Evolutionary conservation across 305 asterid species (phyloP).

Genomic region (Andrographis paniculata): DNA sequence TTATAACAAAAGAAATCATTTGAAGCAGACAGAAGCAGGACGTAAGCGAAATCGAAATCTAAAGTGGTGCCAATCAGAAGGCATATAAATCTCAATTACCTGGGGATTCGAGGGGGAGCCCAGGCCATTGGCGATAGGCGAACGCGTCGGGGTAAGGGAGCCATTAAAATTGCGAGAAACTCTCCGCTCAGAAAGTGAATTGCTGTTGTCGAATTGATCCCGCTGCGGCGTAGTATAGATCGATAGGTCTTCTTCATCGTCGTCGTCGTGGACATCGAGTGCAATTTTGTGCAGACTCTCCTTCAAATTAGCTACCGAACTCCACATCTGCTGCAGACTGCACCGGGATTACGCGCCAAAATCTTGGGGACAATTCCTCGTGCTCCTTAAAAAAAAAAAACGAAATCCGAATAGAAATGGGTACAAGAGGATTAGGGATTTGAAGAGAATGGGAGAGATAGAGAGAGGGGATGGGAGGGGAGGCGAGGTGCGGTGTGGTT

Average conservation of each 20-base stretch:
- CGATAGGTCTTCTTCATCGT: slow-evolving; percentile 57
- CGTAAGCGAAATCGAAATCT: no score
- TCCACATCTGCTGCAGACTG: slow-evolving; percentile 61
- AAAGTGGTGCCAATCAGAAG: not conserved
- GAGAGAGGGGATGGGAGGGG: no score
- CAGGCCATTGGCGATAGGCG: slow-evolving; percentile 63
- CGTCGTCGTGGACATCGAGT: slow-evolving; percentile 73
- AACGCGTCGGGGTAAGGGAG: slow-evolving; percentile 44
- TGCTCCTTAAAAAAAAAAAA: no score
- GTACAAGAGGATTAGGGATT: no score
- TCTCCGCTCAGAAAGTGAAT: slow-evolving; percentile 49
- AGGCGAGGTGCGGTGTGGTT: no score
- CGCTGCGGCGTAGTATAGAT: slow-evolving; percentile 41
- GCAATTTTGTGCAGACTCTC: slow-evolving; percentile 85
- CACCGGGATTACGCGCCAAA: slow-evolving; percentile 25
- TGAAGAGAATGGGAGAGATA: no score
- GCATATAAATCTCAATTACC: slow-evolving; percentile 25
- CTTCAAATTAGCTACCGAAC: slow-evolving; percentile 81
- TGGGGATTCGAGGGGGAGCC: slow-evolving; percentile 45
- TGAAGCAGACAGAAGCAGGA: slow-evolving; percentile 3
- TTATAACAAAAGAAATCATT: not conserved
- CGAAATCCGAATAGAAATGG: no score
- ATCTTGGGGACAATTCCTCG: no score
- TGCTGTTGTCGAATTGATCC: slow-evolving; percentile 34
- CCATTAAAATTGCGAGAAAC: slow-evolving; percentile 43